Evolutionary conservation across 1,284 basidiomycete species (phyloP), one percentile per base, ranked within the genome.

Genomic region (Sporisorium sorghi): DNA sequence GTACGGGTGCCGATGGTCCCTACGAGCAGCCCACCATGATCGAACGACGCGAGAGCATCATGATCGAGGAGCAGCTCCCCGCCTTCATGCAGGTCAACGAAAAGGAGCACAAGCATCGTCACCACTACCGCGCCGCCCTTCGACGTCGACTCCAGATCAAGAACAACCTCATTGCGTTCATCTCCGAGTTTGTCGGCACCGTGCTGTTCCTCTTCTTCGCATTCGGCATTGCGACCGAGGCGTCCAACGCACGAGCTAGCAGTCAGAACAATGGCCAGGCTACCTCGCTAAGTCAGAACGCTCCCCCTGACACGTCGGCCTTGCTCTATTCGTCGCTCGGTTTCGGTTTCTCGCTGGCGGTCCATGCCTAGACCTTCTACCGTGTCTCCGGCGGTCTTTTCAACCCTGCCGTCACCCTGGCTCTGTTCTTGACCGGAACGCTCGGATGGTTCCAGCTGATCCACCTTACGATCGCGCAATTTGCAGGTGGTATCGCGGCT

Each of bases 111-210:
- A 68, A 68, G 37, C 71, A 73, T 30, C 59, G 64, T 19, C 70
- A 69, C 51, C 59, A 61, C 61, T 70, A 73, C 60, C 71, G 66
- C 19, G 75, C 56, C 21, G 64, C 62, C 10, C 59, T 77, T 11
- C 39, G 51, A 28, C 52, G 58, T 10, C 50, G 71, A 12, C 59
- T 77, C 28, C 26, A 67, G 50, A 53, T 79, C 64, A 96, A 96
- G 86, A 91, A 82, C 58, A 67, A 86, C 58, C 59, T 84, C 30
- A 82, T 86, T 53, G 86, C 86, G 21, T 85, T 86, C 68, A 66
- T 86, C 10, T 86, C 86, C 58, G 87, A 87, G 73, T 87, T 85
- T 50, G 85, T 86, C 32, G 87, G 86, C 19, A 87, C 87, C 0
- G 84, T 85, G 32, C 73, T 87, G 77, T 80, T 79, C 67, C 64